phyloP scores from a whole-genome alignment of 2,329 filamentous ascomycete genomes.

The Teratosphaeria epicoccoides region DNA sequence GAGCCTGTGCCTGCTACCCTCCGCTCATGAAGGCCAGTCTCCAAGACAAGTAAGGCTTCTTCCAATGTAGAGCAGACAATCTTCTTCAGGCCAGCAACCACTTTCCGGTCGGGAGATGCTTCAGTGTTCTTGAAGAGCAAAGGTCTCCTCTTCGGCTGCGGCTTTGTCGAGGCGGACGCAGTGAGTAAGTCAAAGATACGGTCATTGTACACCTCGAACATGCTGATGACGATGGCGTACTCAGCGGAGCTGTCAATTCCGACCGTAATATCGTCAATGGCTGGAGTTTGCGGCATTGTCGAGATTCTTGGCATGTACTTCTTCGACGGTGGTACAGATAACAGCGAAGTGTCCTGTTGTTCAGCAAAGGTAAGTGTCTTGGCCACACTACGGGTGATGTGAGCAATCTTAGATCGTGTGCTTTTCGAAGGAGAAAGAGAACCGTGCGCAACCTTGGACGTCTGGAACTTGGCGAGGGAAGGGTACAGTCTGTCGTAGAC shows the following conservation, averaged over 20 bases:
- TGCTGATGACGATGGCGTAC: conserved; percentile 82
- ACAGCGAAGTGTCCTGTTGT: conserved; percentile 28
- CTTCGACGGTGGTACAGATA: conserved; percentile 33
- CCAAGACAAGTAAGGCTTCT: conserved; percentile 80
- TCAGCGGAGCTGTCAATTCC: conserved; percentile 59
- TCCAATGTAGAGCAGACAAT: conserved; percentile 71
- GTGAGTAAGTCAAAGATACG: conserved; percentile 89
- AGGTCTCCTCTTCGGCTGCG: conserved; percentile 54
- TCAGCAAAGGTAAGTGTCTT: conserved; percentile 12
- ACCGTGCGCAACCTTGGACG: conserved; percentile 6
- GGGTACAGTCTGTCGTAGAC: conserved; percentile 25
- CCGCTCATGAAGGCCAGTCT: conserved; percentile 77
- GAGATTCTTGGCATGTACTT: conserved; percentile 56
- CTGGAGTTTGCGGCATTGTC: conserved; percentile 61
- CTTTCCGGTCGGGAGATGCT: conserved; percentile 76
- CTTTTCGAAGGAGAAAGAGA: conserved; percentile 6
- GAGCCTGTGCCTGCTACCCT: conserved; percentile 82
- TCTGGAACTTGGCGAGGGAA: conserved; percentile 18
- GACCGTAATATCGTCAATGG: conserved; percentile 60
- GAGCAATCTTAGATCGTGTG: conserved; percentile 1
- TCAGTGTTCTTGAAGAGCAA: conserved; percentile 90
- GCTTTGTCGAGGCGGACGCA: conserved; percentile 34
- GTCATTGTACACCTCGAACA: conserved; percentile 99
- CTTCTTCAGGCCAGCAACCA: conserved; percentile 85
- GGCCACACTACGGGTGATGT: conserved; percentile 16